These are phyloP conservation scores for Aspergillus conjunctus DNA, from an alignment of 495 filamentous ascomycete genomes.

Conservation along the genomic window DNA sequence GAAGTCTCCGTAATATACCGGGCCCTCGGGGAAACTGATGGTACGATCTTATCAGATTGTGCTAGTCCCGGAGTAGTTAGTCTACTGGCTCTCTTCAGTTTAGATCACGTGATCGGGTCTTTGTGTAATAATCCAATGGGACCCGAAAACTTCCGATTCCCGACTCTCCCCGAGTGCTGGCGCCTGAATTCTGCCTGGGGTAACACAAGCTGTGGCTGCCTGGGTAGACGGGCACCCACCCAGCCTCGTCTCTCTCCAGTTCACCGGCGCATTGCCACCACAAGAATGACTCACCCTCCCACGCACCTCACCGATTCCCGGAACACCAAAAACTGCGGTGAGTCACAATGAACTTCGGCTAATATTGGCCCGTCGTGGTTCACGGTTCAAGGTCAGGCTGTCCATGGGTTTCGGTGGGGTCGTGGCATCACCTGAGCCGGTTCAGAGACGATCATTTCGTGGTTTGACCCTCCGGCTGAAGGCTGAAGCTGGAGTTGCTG, in stretches of 20 bases:
- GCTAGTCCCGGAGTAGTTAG: slow-evolving; percentile 10
- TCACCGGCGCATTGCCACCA: slow-evolving; percentile 8
- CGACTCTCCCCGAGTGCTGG: too few species aligned
- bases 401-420: slow-evolving; percentile 6
- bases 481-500: too few species aligned
- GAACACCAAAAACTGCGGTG: slow-evolving; percentile 3
- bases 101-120: background rate
- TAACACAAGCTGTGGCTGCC: background rate
- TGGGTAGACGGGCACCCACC: background rate
- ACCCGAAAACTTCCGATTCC: background rate
- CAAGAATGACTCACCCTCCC: slow-evolving; percentile 12
- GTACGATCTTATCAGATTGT: slow-evolving; percentile 32
- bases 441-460: too few species aligned
- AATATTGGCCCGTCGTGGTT: background rate
- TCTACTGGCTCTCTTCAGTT: background rate
- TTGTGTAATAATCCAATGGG: background rate
- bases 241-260: background rate
- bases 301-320: background rate
- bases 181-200: background rate
- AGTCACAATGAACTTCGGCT: slow-evolving; percentile 1
- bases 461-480: too few species aligned
- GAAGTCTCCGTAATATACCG: background rate
- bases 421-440: slow-evolving; percentile 9
- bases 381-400: background rate
- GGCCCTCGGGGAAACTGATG: background rate